A percentile compares a stretch with the other conserved stretches of the same genome.
phyloP scores from a whole-genome alignment of 2,329 filamentous ascomycete species.

The Aspergillus eucalypticola region DNA sequence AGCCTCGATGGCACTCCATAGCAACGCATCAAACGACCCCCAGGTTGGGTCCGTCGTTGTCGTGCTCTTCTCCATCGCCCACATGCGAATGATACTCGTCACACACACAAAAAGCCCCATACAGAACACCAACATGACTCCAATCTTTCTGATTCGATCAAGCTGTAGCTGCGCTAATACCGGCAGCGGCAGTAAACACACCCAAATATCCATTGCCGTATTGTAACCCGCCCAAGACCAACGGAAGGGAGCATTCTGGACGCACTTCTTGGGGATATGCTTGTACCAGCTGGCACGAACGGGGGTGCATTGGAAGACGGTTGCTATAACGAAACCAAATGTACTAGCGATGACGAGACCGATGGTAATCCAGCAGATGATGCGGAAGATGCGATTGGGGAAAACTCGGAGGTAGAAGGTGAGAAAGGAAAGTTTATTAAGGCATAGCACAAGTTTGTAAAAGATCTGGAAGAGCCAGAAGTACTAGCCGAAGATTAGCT shows the following conservation, averaged over 20 bases:
- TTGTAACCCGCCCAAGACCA: constrained; percentile 10
- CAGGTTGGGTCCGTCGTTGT: constrained; percentile 2
- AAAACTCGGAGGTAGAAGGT: constrained; percentile 35
- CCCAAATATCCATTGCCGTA: constrained; percentile 3
- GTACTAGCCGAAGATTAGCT: neutral
- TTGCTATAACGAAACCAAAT: constrained; percentile 4
- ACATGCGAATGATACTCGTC: constrained; percentile 8
- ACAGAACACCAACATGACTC: constrained; percentile 8
- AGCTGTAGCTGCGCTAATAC: constrained; percentile 4
- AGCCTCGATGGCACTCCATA: constrained; percentile 13
- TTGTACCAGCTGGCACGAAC: constrained; percentile 8
- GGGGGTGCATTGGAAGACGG: constrained; percentile 13
- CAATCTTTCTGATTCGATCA: constrained; percentile 2
- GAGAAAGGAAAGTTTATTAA: constrained; percentile 31
- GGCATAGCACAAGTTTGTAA: constrained; percentile 6
- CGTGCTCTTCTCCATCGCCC: constrained; percentile 8
- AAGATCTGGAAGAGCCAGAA: constrained; percentile 13
- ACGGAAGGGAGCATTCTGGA: constrained; percentile 4
- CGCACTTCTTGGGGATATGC: neutral
- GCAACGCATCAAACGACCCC: constrained; percentile 7
- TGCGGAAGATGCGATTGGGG: constrained; percentile 17
- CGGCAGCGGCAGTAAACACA: constrained; percentile 7
- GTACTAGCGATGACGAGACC: constrained; percentile 13
- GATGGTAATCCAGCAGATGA: constrained; percentile 20
- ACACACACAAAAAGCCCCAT: constrained; percentile 10